Evolutionary conservation across 257 asterid genomes (phyloP), one percentile per base, ranked within the genome.

Genomic region (Oldenlandia corymbosa): DNA sequence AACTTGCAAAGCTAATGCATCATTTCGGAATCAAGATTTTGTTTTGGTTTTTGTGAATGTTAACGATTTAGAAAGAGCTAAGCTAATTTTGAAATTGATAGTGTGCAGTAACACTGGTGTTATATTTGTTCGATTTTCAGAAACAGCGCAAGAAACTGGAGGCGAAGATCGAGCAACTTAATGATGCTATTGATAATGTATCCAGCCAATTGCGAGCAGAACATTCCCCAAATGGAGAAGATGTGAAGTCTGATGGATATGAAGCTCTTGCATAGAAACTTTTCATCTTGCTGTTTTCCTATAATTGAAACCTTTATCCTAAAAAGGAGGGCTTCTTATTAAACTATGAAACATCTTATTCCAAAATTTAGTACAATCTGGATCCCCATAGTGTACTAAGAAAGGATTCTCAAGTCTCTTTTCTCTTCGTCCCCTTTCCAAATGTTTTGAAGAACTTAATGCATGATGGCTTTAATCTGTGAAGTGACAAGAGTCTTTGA

Each of bases 151-250:
- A 80, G 88, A 80, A 78, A 74, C 80, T 91, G 71, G 72, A 88
- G 4, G 91, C 85, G 80, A 91, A 88, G 88, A 88, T 91, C 64
- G 95, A 83, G 51, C 88, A 85, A 72, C 88, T 91, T 59, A 86
- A 91, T 57, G 70, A 75, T n/a, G 95, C 96, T 42, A 88, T 91
- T 36, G 98, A 88, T 66, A 81, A 81, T 28, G 75, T 86, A 39
- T 84, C 98, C 51, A 73, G 45, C 50, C 86, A 83, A 76, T 56
- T 83, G 66, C 71, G 69, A 37, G 58, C 83, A 52, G 91, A 80
- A 37, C 77, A 78, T 57, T n/a, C 81, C 21, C 79, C 85, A 43
- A 83, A 82, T 53, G 92, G 80, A 66, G 80, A 83, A 24, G 91
- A 81, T 41, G 80, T 78, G 68, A 70, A 76, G 74, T 56, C 91